Evolutionary conservation across 129 eudicot genomes (phyloP), one percentile per base, ranked within the genome.

Genomic region (Sambucus nigra): DNA sequence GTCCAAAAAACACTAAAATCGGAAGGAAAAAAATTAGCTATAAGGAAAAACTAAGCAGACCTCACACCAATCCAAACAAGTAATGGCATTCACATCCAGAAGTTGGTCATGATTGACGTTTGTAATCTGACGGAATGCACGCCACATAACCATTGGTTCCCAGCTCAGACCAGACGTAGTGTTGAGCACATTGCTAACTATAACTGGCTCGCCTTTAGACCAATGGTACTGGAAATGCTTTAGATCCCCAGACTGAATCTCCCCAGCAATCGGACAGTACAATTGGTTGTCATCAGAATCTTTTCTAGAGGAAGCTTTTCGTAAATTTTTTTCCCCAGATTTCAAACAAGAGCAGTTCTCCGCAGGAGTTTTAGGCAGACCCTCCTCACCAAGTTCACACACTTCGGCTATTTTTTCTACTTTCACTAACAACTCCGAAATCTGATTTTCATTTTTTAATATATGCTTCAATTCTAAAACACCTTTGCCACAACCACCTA

Each of bases 101-200:
- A 69, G 76, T 17, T 11, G 33, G 7, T 52, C 57, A 52, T 61
- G 78, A 6, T 82, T 82, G 6, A 9, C 1, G 39, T 76, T 52
- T 46, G 53, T 25, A 3, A 61, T 61, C 69, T 87, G 88, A 17
- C 94, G 94, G 60, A 76, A 73, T 26, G 96, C 96, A 69, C 96
- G 96, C 96, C 96, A 87, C 96, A 87, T 87, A 53, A 87, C 96
- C 96, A 83, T 79, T 16, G 96, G 94, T 47, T 87, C 96, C 96
- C 96, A 87, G 61, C 96, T 87, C 76, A 87, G 69, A 20, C 96
- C 89, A 59, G 38, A 53, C 7, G 88, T 73, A 49, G 88, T 79
- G 42, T 87, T 86, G 26, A 82, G 85, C 60, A 76, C 94, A 66
- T 76, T 35, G 50, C 94, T 71, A 27, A 87, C 94, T 39, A 87